Evolutionary conservation across 148 eudicot genomes (phyloP), one percentile per base, ranked within the genome.

Genomic region (Rhododendron kiyosumense): DNA sequence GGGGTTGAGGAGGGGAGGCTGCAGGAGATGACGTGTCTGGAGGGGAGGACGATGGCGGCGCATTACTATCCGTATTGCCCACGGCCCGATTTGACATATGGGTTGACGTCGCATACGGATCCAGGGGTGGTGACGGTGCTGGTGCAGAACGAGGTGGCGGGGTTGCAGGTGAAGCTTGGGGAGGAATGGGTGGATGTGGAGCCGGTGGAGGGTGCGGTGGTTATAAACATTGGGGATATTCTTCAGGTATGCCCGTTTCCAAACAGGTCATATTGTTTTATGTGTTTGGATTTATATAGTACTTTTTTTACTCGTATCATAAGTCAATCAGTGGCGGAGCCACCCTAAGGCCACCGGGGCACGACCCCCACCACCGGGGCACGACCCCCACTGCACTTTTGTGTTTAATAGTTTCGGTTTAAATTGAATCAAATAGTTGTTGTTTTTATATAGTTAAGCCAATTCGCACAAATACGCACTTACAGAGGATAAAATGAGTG

Each of bases 41-140:
- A 85, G 13, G 81, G 74, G 63, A 88, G 92, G 85, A 32, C 79
- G 7, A 74, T 88, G 88, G 90, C 57, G 26, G 83, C 86, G 0
- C 92, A 90, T 51, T 90, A 90, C 77, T 90, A 90, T 49, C 92
- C 92, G 34, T 87, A 83, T 32, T 90, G 92, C 73, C 92, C 92
- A 0, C 87, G 88, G 61, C 90, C 92, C 1, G 92, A 90, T 34
- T 43, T 88, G 86, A 90, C 92, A 22, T 83, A 84, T 7, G 92
- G 92, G 85, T 34, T 90, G 30, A 83, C 90, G 0, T 61, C 88
- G 7, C 92, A 90, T 59, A 87, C 92, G 7, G 92, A 90, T 85
- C 92, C 92, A 1, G 92, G 92, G 15, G 88, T 88, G 71, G 51
- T 90, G 49, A 88, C 92, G 10, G 84, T 90, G 79, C 28, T 90